phyloP scores from a whole-genome alignment of 768 basidiomycete genomes.

The Trametes elegans region DNA sequence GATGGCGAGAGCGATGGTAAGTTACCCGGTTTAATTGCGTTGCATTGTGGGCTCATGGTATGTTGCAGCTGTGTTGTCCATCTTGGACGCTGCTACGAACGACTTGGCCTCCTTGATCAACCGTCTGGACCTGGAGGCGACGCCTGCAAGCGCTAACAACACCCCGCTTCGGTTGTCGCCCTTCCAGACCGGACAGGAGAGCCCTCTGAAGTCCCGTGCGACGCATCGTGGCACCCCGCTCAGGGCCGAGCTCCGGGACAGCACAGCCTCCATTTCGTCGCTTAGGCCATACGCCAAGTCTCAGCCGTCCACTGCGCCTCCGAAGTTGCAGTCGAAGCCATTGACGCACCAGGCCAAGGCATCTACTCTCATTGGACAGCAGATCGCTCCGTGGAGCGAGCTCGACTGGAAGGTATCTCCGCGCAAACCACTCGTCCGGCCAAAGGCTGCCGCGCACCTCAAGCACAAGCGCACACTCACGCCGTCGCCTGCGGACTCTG shows the following conservation, averaged over 20 bases:
- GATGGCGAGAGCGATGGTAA: conserved; percentile 56
- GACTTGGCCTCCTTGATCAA: conserved; percentile 78
- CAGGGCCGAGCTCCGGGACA: conserved; percentile 28
- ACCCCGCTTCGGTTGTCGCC: conserved; percentile 31
- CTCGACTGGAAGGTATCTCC: conserved; percentile 42
- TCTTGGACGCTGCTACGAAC: conserved; percentile 77
- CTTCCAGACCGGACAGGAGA: conserved; percentile 27
- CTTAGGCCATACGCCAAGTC: conserved; percentile 49
- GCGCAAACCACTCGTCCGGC: conserved; percentile 30
- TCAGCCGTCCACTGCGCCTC: conserved; percentile 19
- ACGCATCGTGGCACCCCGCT: conserved; percentile 16
- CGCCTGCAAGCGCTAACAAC: conserved; percentile 51
- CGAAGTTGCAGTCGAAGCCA: background rate
- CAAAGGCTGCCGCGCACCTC: conserved; percentile 27
- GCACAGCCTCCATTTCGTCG: conserved; percentile 44
- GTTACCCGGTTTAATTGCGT: conserved; percentile 17
- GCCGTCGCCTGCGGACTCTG: conserved; percentile 59
- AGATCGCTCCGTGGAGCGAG: conserved; percentile 62
- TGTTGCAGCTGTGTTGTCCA: conserved; percentile 56
- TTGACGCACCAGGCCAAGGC: conserved; percentile 10
- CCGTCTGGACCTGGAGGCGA: conserved; percentile 78
- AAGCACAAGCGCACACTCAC: conserved; percentile 55
- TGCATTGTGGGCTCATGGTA: too few species aligned
- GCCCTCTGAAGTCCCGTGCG: conserved; percentile 32
- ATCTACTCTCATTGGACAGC: conserved; percentile 39